phyloP scores from a whole-genome alignment of 1,284 basidiomycete species.

The Cryptococcus sp. region DNA sequence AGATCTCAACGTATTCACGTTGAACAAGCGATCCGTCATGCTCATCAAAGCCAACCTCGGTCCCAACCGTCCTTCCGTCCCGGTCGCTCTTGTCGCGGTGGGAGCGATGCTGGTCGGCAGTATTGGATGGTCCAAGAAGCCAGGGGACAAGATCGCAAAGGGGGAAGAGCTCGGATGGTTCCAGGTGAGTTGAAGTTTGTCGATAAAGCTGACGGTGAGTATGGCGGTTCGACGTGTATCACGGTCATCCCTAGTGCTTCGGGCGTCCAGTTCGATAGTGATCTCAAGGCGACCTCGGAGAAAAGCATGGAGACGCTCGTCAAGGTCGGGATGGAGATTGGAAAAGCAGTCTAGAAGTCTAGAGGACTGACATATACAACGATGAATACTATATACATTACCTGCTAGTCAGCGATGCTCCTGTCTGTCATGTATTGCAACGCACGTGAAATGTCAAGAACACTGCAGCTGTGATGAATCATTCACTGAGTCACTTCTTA shows the following conservation, averaged over 20 bases:
- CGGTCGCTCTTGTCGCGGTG: conserved; percentile 42
- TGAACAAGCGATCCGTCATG: conserved; percentile 37
- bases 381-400: no score
- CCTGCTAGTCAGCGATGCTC: no score
- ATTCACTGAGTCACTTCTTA: background rate
- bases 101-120: conserved; percentile 54
- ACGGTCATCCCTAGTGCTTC: conserved; percentile 54
- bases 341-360: conserved; percentile 12
- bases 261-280: conserved; percentile 59
- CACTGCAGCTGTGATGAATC: no score
- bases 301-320: conserved; percentile 65
- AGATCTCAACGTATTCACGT: conserved; percentile 39
- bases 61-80: conserved; percentile 26
- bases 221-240: conserved; percentile 54
- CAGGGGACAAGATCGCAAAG: conserved; percentile 44
- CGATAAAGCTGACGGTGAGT: conserved; percentile 14
- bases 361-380: no score
- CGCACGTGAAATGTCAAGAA: no score
- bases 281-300: conserved; percentile 58
- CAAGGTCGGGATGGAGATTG: conserved; percentile 54
- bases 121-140: conserved; percentile 48
- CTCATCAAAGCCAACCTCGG: conserved; percentile 45
- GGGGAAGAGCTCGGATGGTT: conserved; percentile 53
- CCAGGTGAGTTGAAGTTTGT: conserved; percentile 20
- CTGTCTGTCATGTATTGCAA: no score